Conservation (phyloP, 345 rosid genomes). For the Citropsis articulata region DNA sequence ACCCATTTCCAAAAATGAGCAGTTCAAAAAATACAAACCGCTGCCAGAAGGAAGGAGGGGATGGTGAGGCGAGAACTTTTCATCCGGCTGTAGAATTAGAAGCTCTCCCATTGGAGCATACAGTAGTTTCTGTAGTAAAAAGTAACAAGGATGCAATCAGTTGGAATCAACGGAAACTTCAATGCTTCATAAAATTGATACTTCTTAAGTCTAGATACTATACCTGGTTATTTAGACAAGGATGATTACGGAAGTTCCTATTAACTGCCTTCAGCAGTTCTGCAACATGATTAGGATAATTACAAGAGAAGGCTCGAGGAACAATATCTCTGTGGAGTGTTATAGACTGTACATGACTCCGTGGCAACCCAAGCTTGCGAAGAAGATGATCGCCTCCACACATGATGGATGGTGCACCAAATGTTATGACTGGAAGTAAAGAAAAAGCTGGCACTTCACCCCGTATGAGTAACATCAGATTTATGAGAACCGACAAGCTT, state of each 20-base stretch:
- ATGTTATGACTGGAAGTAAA: slow-evolving; percentile 87
- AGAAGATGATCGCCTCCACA: slow-evolving; percentile 91
- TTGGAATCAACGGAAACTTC: background rate
- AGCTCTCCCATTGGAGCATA: slow-evolving; percentile 96
- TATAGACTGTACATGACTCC: slow-evolving; percentile 64
- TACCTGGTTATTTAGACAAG: slow-evolving; percentile 87
- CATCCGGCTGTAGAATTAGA: slow-evolving; percentile 89
- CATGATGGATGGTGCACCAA: slow-evolving; percentile 93
- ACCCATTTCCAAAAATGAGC: slow-evolving; percentile 34
- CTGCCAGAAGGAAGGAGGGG: slow-evolving; percentile 89
- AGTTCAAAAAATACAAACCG: slow-evolving; percentile 66
- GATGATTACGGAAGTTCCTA: slow-evolving; percentile 75
- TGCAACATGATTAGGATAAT: slow-evolving; percentile 75
- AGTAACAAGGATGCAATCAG: background rate
- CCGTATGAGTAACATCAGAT: slow-evolving; percentile 80
- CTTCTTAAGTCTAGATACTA: background rate
- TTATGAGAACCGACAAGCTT: slow-evolving; percentile 80
- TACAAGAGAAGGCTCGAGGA: slow-evolving; percentile 95
- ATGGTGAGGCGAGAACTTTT: slow-evolving; percentile 79
- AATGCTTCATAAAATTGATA: background rate
- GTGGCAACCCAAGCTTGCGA: slow-evolving; percentile 73
- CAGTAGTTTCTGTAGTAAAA: slow-evolving; percentile 56
- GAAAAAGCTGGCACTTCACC: slow-evolving; percentile 75
- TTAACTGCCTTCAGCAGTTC: slow-evolving; percentile 86
- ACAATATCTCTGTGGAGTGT: slow-evolving; percentile 94